Base-by-base conservation (phyloP, 2,329 filamentous ascomycete species). In the Pestalotiopsis sp. region DNA sequence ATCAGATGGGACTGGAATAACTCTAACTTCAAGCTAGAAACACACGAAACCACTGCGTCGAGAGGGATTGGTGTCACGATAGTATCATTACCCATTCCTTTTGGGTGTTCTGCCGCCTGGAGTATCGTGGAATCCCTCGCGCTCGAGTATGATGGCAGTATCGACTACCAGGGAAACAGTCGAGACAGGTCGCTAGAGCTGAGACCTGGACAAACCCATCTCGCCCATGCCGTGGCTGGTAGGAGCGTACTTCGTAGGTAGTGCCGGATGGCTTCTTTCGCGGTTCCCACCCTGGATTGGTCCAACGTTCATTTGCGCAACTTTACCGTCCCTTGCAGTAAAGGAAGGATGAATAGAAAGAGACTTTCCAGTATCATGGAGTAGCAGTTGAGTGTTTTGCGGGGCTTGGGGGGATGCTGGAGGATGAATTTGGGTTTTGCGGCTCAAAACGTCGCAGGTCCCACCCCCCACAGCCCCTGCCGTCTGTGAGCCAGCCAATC, bases 381-480 rank as follows among this genome's bases (percentile, higher is more conserved):
- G 20, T 49, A 49, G 45, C 17, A 20, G 20, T 52, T 52, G 17
- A 20, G 20, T 52, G 17, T 20, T 23, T 66, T 39, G 49, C 49
- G 64, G 64, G 49, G 64, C 20, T 14, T 9, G 31, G 31, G 14
- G 63, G 14, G 52, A 23, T 36, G 65, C 52, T 67, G 45, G 52
- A 67, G 36, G 36, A 39, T 60, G 65, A 45, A 56, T 67, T 61
- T 62, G 45, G 56, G 57, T 68, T 72, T 75, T 80, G 78, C 78
- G 78, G 78, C 78, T 79, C 77, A 72, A 75, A 70, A 74, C 70
- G 79, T 80, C 78, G 76, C 78, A 78, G 72, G 73, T 71, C 67
- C 72, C 70, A 71, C 74, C 68, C 70, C 31, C 70, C 68, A 58
- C 14, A 52, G 67, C 49, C 71, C 38, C 73, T 70, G 71, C 70